phyloP scores from a whole-genome alignment of 1,139 yeast species.

The Geotrichum fermentans region DNA sequence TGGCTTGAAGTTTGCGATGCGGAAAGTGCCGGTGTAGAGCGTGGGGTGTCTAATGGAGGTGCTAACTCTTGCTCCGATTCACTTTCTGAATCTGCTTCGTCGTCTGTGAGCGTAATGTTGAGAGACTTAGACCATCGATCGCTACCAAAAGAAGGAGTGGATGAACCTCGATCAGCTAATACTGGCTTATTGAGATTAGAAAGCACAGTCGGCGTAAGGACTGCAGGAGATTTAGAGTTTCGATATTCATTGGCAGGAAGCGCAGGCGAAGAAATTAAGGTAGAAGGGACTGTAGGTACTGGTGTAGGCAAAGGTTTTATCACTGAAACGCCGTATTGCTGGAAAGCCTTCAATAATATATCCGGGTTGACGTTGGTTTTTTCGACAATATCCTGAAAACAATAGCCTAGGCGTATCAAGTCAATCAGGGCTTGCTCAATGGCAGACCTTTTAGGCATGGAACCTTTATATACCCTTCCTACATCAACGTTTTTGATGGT shows the following conservation, averaged over 20 bases:
- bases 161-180: neutral
- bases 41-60: neutral
- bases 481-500: neutral
- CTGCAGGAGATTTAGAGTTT: neutral
- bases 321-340: slow-evolving; percentile 1
- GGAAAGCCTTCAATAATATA: slow-evolving; percentile 1
- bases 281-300: too few species aligned
- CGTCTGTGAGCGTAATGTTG: slow-evolving; percentile 8
- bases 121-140: slow-evolving; percentile 17
- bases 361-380: slow-evolving; percentile 6
- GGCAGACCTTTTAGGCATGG: neutral
- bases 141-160: slow-evolving; percentile 13
- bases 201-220: neutral
- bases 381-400: slow-evolving; percentile 9
- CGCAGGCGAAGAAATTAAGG: neutral
- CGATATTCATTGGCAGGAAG: neutral
- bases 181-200: neutral
- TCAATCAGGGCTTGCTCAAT: slow-evolving; percentile 6
- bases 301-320: neutral
- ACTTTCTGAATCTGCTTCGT: slow-evolving; percentile 1
- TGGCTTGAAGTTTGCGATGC: neutral
- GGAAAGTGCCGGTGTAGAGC: neutral
- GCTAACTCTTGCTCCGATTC: neutral
- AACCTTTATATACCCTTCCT: neutral
- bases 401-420: slow-evolving; percentile 11